A percentile compares a stretch with the other conserved stretches of the same genome.
phyloP scores from a whole-genome alignment of 495 filamentous ascomycete species.

The Podospora conica region DNA sequence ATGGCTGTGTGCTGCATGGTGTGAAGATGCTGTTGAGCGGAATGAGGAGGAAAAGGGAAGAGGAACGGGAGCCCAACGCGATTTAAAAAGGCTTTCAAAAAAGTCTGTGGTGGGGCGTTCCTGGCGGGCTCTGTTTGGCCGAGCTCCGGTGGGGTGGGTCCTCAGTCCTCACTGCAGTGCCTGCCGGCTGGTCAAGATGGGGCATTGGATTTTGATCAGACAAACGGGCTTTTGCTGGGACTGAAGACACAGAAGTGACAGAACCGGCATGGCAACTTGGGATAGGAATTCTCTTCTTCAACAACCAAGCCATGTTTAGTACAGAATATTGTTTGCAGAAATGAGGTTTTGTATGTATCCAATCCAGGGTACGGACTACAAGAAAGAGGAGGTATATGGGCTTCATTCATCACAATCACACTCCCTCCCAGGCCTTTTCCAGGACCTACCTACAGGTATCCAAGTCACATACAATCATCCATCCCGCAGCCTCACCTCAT shows the following conservation, averaged over 20 bases:
- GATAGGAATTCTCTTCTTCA: too few species aligned
- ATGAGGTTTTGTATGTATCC: too few species aligned
- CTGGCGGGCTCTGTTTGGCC: background rate
- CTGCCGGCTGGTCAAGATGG: background rate
- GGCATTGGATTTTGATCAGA: background rate
- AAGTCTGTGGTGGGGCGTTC: background rate
- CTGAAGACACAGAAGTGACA: too few species aligned
- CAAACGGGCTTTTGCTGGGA: too few species aligned
- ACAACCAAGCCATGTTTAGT: too few species aligned
- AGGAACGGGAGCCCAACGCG: constrained; percentile 9
- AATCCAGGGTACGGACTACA: too few species aligned
- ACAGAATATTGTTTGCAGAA: too few species aligned
- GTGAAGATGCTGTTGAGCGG: constrained; percentile 12
- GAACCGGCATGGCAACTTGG: too few species aligned
- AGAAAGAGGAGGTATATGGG: background rate
- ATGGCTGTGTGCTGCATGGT: constrained; percentile 15
- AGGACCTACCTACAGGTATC: background rate
- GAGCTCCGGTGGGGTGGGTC: background rate
- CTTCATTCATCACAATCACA: background rate
- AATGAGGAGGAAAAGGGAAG: constrained; percentile 8
- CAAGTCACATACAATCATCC: background rate
- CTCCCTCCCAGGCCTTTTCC: background rate
- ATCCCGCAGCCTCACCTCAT: background rate
- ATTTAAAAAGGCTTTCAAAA: background rate
- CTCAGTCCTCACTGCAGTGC: background rate